Conservation (phyloP, 345 rosid species). For the Garcia nutans region DNA sequence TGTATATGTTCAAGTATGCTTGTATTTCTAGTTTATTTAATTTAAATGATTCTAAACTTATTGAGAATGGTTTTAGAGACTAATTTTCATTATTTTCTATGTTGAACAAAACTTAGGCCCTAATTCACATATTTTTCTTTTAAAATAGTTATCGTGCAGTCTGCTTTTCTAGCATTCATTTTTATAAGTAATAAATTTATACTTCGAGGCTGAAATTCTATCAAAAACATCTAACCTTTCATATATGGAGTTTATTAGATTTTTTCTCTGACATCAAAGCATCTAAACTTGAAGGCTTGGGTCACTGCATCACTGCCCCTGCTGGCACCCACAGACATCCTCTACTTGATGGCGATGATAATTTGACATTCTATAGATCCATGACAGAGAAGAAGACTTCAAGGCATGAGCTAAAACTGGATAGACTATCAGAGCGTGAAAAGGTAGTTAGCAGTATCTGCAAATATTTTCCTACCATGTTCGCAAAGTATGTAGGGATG, state of each 20-base stretch:
- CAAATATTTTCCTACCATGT: conserved; percentile 2
- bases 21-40: neutral
- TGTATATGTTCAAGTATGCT: no score
- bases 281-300: conserved; percentile 58
- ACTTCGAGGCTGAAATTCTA: neutral
- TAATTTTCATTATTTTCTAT: neutral
- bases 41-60: neutral
- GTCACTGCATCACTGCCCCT: conserved; percentile 62
- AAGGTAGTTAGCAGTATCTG: conserved; percentile 51
- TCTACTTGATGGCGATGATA: conserved; percentile 45
- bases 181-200: neutral
- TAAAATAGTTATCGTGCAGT: neutral
- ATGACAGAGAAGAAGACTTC: conserved; percentile 58
- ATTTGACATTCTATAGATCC: conserved; percentile 53
- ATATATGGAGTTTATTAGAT: conserved; percentile 1
- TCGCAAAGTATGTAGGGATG: neutral
- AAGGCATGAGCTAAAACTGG: conserved; percentile 57
- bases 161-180: neutral
- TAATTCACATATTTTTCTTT: neutral
- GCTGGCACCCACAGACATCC: conserved; percentile 27
- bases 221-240: neutral
- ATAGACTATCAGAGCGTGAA: conserved; percentile 74
- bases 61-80: neutral
- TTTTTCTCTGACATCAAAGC: conserved; percentile 25
- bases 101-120: neutral